Evolutionary conservation across 768 basidiomycete genomes (phyloP), one percentile per base, ranked within the genome.

Genomic region (Pholiota molesta): DNA sequence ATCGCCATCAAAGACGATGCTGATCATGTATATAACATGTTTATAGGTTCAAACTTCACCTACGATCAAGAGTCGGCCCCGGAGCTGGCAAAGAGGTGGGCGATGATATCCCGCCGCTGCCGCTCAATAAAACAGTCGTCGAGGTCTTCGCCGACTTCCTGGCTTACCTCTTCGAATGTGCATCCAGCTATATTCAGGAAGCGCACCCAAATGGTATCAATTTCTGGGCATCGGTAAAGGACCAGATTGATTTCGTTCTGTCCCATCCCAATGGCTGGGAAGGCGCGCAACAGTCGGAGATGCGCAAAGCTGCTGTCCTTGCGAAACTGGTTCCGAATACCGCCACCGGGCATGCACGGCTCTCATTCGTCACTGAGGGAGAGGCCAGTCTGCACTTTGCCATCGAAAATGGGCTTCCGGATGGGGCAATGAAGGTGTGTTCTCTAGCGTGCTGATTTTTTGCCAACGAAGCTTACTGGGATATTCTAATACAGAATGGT

Each of bases 361-460:
- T 84, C 21, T 72, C 73, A 23, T 81, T 84, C 23, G 79, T 84
- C 14, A 79, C 80, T 0, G 85, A 86, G 60, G 84, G 83, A 33
- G 84, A 86, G 67, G 84, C 84, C 0, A 80, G 79, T 69, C 68
- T 85, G 9, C 83, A 85, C 65, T 85, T 74, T 59, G 81, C 80
- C 42, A 62, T 85, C 49, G 73, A 72, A 5, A 75, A 73, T 56
- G 79, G 76, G 0, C 67, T 78, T 16, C 66, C 69, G 19, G 57
- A 68, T 11, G 66, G 68, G 5, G 72, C 69, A 7, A 71, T 72
- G 68, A 70, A 70, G 52, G 72, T 74, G 29, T 17, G 63, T 47
- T 2, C 26, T 39, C 37, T 26, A 51, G 14, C 23, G 14, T 26
- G 40, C 19, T 6, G 19, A 26, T 23, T 35, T 23, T 17, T 16